phyloP scores from a whole-genome alignment of 768 basidiomycete species.

The Leccinum uliginosum region DNA sequence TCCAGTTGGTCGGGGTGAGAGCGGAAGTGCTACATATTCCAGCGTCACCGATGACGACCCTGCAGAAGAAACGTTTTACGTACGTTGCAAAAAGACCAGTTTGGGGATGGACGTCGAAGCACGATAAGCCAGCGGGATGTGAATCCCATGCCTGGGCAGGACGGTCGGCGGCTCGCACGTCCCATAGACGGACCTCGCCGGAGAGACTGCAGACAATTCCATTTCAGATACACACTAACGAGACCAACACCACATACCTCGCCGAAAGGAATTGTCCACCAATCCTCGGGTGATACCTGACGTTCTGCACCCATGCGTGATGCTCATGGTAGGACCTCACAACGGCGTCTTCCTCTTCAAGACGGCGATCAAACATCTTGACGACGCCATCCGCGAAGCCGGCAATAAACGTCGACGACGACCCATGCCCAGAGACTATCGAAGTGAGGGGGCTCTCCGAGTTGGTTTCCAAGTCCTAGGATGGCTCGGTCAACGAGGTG shows the following conservation, averaged over 20 bases:
- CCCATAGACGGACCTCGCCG: constrained; percentile 91
- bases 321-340: constrained; percentile 69
- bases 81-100: constrained; percentile 84
- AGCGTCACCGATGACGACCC: constrained; percentile 3
- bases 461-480: constrained; percentile 83
- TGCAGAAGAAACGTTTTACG: constrained; percentile 26
- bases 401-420: constrained; percentile 77
- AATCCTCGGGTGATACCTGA: constrained; percentile 73
- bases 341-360: constrained; percentile 78
- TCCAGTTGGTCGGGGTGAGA: constrained; percentile 56
- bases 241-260: constrained; percentile 47
- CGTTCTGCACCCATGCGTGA: constrained; percentile 92
- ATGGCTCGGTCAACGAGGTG: background rate
- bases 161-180: constrained; percentile 62
- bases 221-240: background rate
- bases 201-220: constrained; percentile 56
- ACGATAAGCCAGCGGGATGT: constrained; percentile 68
- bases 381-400: constrained; percentile 92
- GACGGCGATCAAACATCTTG: constrained; percentile 87
- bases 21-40: constrained; percentile 54
- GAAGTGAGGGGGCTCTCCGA: constrained; percentile 88
- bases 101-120: constrained; percentile 83
- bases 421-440: constrained; percentile 71
- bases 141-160: constrained; percentile 61
- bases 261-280: constrained; percentile 77